Evolutionary conservation across 2,329 filamentous ascomycete genomes (phyloP), one percentile per base, ranked within the genome.

Genomic region (Phyllosticta capitalensis): DNA sequence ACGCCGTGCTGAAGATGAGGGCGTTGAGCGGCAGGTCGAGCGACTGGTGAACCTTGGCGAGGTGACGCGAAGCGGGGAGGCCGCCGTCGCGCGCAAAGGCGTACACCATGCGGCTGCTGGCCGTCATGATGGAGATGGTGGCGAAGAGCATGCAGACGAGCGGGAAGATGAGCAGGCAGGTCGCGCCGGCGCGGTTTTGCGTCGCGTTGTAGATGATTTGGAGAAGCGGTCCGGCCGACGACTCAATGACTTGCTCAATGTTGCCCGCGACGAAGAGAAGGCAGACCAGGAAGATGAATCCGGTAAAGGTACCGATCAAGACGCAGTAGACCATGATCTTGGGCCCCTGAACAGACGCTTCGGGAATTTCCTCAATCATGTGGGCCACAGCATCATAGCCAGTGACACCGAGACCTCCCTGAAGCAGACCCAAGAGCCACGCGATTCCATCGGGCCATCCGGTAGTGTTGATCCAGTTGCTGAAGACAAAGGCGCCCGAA

Each of bases 381-480:
- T 83, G 81, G 1, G 77, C 76, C 1, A 77, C 75, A 0, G 77
- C 76, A 61, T 80, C 80, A 65, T 77, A 83, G 54, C 80, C 81
- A n/a, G 78, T 81, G 20, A 81, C 70, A 59, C 78, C 78, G 14
- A 82, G 74, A 14, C 78, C 79, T 48, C 79, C 80, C 69, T 83
- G 82, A 1, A 85, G 70, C 12, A 79, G 64, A 6, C 76, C 76
- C 5, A 79, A 67, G 24, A 79, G 65, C 76, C 76, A 85, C 2
- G 82, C 76, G 33, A 88, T 68, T 0, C 85, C 85, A 70, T 88
- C 83, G 0, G 86, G 85, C 86, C 85, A 89, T 50, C 84, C 84
- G 9, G 82, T 84, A 53, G 81, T 70, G 64, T 90, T 90, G 68
- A 87, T 80, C 66, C 90, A 89, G 1, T 82, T 71, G 5, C 79